phyloP scores from a whole-genome alignment of 2,329 filamentous ascomycete species.

The Parascedosporium putredinis region DNA sequence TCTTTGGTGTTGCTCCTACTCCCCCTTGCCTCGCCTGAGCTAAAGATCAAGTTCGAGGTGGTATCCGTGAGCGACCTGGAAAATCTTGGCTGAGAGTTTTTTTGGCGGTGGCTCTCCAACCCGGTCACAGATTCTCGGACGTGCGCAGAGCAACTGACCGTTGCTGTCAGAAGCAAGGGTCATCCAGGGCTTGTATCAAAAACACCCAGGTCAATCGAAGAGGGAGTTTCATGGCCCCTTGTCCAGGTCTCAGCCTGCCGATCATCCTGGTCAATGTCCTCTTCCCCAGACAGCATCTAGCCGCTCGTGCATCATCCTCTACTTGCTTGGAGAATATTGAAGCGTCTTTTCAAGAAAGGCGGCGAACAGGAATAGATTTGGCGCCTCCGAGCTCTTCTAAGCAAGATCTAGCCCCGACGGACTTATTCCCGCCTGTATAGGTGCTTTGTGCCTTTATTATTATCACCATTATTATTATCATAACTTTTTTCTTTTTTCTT shows the following conservation, averaged over 20 bases:
- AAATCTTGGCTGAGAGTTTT: constrained; percentile 4
- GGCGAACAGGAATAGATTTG: too few relatives aligned
- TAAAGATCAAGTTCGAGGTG: too few relatives aligned
- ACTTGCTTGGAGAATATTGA: too few relatives aligned
- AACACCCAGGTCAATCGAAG: background rate
- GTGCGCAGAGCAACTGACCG: constrained; percentile 1
- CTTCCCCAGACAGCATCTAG: background rate
- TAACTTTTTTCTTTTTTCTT: too few relatives aligned
- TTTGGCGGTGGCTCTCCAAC: constrained; percentile 5
- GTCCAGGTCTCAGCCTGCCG: constrained; percentile 4
- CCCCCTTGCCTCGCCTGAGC: background rate
- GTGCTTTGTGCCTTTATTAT: too few relatives aligned
- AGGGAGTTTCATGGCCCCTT: constrained; percentile 7
- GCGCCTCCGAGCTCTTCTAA: too few relatives aligned
- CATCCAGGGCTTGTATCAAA: constrained; percentile 3
- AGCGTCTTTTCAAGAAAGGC: too few relatives aligned
- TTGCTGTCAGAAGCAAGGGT: constrained; percentile 1
- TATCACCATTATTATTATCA: too few relatives aligned
- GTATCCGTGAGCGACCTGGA: background rate
- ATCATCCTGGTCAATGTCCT: constrained; percentile 1
- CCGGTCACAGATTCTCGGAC: constrained; percentile 8
- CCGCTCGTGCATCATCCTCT: too few relatives aligned
- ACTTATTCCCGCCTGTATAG: too few relatives aligned
- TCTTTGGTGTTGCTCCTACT: background rate
- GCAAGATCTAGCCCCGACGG: too few relatives aligned